These are phyloP conservation scores for Dissophora ornata DNA, from an alignment of 192 early-diverging fungal species.

Conservation along the genomic window DNA sequence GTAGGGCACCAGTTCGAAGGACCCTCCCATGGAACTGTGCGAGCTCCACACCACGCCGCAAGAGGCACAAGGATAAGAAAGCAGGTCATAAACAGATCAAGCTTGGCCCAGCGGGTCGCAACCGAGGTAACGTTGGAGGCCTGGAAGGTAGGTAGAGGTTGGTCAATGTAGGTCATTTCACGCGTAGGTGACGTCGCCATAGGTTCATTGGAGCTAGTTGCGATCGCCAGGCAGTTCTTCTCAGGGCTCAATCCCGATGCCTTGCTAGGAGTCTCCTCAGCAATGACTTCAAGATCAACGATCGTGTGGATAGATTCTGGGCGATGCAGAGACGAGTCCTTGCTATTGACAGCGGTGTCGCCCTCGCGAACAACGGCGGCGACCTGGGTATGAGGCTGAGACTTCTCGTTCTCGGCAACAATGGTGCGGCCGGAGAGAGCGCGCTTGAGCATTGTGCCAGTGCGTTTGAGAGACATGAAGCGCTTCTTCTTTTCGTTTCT, in stretches of 20 bases:
- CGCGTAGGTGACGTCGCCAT: conserved; percentile 19
- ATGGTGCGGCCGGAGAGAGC: conserved; percentile 47
- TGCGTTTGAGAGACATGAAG: conserved; percentile 26
- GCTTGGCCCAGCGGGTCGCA: conserved; percentile 35
- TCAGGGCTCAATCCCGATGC: too few species aligned
- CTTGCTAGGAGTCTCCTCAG: conserved; percentile 24
- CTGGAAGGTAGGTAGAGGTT: conserved; percentile 44
- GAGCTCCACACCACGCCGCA: conserved; percentile 45
- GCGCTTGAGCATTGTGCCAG: conserved; percentile 40
- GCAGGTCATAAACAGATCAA: conserved; percentile 37
- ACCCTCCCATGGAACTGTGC: conserved; percentile 40
- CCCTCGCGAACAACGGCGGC: not conserved
- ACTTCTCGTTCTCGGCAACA: conserved; percentile 36
- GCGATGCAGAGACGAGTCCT: conserved; percentile 24
- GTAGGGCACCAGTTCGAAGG: conserved; percentile 33
- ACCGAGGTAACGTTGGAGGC: conserved; percentile 34
- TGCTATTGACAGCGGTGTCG: conserved; percentile 21
- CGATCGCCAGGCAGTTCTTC: too few species aligned
- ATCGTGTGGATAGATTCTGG: conserved; percentile 42
- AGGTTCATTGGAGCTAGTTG: conserved; percentile 1
- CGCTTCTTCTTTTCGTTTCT: conserved; percentile 49
- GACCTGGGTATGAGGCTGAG: not conserved
- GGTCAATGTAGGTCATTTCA: conserved; percentile 45
- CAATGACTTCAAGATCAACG: conserved; percentile 33
- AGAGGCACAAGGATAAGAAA: conserved; percentile 38